Base-by-base conservation (phyloP, 495 filamentous ascomycete species). In the Aspergillus homomorphus region DNA sequence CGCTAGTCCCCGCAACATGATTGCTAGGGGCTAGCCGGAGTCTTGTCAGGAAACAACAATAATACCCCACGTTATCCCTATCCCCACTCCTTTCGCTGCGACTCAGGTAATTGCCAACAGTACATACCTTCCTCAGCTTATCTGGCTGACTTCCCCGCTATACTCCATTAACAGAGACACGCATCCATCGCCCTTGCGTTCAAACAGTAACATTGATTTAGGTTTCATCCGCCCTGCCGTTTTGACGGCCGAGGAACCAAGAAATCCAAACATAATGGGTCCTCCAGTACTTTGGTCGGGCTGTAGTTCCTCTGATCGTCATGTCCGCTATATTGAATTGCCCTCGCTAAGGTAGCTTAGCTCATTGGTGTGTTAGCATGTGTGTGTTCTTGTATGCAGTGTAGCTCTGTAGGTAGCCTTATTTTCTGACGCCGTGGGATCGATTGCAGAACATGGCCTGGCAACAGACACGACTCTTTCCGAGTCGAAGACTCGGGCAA, bases 171-270 rank as follows among this genome's bases (percentile, higher is more conserved):
- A 30, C 48, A 51, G 24, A 51, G 28, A 23, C 48, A 28, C 48
- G 48, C 53, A 45, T 45, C 1, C 3, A 50, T 38, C 30, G 28
- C 56, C 56, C 56, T 58, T 58, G 49, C 56, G 19, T 58, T 24
- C 18, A 19, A 20, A 50, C 38, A 53, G 53, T 56, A 53, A 52
- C 52, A 42, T 41, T 45, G 52, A 53, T 56, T 65, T 52, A 58
- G 56, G 58, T 57, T 58, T 57, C 50, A 53, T 61, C 56, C 54
- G 56, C 58, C 51, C 26, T 52, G 26, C 23, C 51, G 12, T 54
- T 57, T 19, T 45, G 16, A 52, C 41, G 26, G 26, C 45, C 41
- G 52, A 42, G 55, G 22, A 42, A 61, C 43, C 22, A 54, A 51
- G 46, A 50, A 38, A 12, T 26, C 23, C 22, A 4, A 20, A 20